Evolutionary conservation across 306 rosid species (phyloP).

Genomic region (Lathyrus sativus): DNA sequence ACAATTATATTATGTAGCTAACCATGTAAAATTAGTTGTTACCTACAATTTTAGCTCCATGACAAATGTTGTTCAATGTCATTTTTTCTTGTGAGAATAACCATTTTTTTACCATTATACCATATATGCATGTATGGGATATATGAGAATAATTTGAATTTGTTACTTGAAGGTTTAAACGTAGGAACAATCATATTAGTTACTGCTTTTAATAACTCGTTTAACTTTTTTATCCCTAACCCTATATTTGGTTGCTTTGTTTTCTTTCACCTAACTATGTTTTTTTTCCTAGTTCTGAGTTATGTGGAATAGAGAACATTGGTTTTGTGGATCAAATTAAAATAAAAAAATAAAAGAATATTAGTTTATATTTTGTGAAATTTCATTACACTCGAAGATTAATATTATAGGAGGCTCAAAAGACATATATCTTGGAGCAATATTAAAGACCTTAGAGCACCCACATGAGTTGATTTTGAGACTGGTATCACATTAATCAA

Average conservation of each 20-base stretch:
- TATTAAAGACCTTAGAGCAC: no score
- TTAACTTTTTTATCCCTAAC: conserved; percentile 12
- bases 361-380: no score
- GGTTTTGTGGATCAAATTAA: no score
- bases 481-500: no score
- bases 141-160: conserved; percentile 3
- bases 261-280: neutral
- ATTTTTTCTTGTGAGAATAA: conserved; percentile 6
- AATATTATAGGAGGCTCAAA: no score
- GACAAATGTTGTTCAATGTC: conserved; percentile 31
- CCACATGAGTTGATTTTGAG: no score
- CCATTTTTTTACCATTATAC: conserved; percentile 16
- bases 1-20: conserved; percentile 13
- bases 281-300: neutral
- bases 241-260: neutral
- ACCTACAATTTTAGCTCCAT: conserved; percentile 38
- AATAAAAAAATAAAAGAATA: no score
- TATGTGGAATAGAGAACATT: no score
- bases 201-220: neutral
- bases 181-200: neutral
- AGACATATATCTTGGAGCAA: no score
- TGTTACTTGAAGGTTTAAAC: conserved; percentile 7
- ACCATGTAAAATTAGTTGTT: conserved; percentile 12
- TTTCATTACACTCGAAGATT: no score
- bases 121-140: conserved; percentile 2